Evolutionary conservation across 306 rosid genomes (phyloP).

Genomic region (Parietaria judaica): DNA sequence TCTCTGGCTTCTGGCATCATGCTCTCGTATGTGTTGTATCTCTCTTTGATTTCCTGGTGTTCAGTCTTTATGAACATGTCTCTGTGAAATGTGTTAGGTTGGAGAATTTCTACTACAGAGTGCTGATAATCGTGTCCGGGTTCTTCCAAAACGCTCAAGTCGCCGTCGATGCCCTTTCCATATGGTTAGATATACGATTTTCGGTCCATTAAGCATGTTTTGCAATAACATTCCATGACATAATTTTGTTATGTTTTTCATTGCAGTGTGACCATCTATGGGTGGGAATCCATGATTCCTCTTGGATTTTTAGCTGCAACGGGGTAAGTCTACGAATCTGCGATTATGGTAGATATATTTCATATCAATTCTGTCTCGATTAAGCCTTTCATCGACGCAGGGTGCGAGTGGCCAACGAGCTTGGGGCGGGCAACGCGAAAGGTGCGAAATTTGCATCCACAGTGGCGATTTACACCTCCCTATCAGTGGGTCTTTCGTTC

Average conservation of each 20-base stretch:
- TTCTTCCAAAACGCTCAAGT: constrained; percentile 37
- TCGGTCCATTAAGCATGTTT: no score
- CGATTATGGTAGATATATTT: no score
- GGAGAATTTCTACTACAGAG: constrained; percentile 59
- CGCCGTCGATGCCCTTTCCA: constrained; percentile 60
- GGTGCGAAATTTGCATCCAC: constrained; percentile 57
- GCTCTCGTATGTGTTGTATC: constrained; percentile 41
- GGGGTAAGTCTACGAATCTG: constrained; percentile 37
- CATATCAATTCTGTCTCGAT: neutral
- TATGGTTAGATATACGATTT: constrained; percentile 29
- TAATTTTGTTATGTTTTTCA: neutral
- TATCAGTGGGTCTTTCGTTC: constrained; percentile 42
- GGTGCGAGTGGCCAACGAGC: constrained; percentile 63
- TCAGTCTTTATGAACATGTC: constrained; percentile 4
- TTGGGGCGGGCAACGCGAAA: constrained; percentile 59
- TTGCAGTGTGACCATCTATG: constrained; percentile 47
- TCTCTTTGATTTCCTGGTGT: neutral
- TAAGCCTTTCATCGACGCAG: constrained; percentile 17
- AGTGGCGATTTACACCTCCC: constrained; percentile 44
- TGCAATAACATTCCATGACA: no score
- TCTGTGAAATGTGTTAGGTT: constrained; percentile 34
- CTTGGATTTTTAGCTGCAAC: constrained; percentile 67
- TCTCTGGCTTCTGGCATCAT: constrained; percentile 62
- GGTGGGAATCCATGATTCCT: constrained; percentile 76
- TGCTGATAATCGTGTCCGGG: constrained; percentile 49